These are phyloP conservation scores for Coniochaeta pulveracea DNA, from an alignment of 2,329 filamentous ascomycete genomes.

Conservation along the genomic window DNA sequence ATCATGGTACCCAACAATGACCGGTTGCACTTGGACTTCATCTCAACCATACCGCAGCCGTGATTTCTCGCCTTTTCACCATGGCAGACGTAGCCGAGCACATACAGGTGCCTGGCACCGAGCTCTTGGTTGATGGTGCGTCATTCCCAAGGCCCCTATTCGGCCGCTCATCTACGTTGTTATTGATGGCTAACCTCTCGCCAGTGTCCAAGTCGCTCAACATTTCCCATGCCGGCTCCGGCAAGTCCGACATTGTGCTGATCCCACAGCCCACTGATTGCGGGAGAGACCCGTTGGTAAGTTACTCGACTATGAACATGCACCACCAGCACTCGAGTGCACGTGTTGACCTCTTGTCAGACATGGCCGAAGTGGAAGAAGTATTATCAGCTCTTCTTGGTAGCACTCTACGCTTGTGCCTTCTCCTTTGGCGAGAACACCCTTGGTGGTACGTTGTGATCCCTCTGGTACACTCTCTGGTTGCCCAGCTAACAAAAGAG, in stretches of 20 bases:
- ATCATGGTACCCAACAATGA: too few relatives aligned
- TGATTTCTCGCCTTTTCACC: too few relatives aligned
- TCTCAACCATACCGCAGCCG: too few relatives aligned
- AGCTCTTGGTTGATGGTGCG: constrained; percentile 5
- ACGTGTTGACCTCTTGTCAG: constrained; percentile 3
- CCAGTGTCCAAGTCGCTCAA: constrained; percentile 1
- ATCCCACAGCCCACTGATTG: constrained; percentile 6
- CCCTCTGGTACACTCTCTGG: not conserved
- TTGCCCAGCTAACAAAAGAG: not conserved
- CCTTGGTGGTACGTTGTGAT: constrained; percentile 14
- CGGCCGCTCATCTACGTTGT: not conserved
- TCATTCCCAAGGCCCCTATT: not conserved
- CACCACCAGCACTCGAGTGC: too few relatives aligned
- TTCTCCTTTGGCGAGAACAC: constrained; percentile 28
- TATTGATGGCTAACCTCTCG: not conserved
- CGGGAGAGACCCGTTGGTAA: constrained; percentile 5
- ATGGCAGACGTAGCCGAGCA: not conserved
- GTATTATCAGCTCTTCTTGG: constrained; percentile 24
- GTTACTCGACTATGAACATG: not conserved
- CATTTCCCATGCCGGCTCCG: constrained; percentile 2
- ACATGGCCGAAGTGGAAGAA: constrained; percentile 24
- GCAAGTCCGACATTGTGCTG: constrained; percentile 6
- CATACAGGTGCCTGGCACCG: constrained; percentile 3
- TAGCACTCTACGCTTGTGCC: constrained; percentile 25
- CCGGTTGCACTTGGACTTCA: too few relatives aligned